These are phyloP conservation scores for Trametes sp. DNA, from an alignment of 1,284 basidiomycete species.

Conservation along the genomic window DNA sequence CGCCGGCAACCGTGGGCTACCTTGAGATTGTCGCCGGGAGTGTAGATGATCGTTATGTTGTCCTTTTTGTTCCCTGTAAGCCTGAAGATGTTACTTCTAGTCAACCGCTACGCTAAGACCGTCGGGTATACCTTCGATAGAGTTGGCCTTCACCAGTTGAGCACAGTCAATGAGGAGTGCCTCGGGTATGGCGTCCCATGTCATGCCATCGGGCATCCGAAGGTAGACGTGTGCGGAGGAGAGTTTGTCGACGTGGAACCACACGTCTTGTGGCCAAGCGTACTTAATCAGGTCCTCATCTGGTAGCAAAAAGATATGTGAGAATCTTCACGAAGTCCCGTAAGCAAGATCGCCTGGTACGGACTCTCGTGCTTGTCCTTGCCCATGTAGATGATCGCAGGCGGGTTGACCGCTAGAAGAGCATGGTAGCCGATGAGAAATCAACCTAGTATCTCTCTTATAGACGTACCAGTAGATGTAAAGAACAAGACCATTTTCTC, in stretches of 20 bases:
- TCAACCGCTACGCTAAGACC: neutral
- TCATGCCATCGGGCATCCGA: slow-evolving; percentile 80
- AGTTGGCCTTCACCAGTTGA: slow-evolving; percentile 97
- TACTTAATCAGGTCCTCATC: slow-evolving; percentile 96
- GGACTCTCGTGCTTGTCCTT: slow-evolving; percentile 96
- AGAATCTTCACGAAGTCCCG: neutral
- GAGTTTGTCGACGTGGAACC: slow-evolving; percentile 90
- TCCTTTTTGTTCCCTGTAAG: slow-evolving; percentile 92
- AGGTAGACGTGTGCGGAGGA: slow-evolving; percentile 96
- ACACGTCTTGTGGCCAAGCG: slow-evolving; percentile 83
- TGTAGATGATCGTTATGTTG: slow-evolving; percentile 93
- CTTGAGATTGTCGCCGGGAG: slow-evolving; percentile 90
- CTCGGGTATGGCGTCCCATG: slow-evolving; percentile 90
- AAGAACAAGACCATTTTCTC: slow-evolving; percentile 31
- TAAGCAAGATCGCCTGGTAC: slow-evolving; percentile 31
- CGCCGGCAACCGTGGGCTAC: slow-evolving; percentile 46
- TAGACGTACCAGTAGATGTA: slow-evolving; percentile 24
- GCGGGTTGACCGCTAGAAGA: slow-evolving; percentile 60
- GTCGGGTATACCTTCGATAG: slow-evolving; percentile 81
- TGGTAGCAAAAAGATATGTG: slow-evolving; percentile 40
- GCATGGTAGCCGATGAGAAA: neutral
- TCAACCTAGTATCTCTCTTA: no score
- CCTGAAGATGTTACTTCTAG: slow-evolving; percentile 14
- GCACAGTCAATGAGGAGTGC: slow-evolving; percentile 86
- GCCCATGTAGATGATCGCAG: slow-evolving; percentile 91